Conservation (phyloP, 495 filamentous ascomycete genomes). For the Mycothermus thermophilus region DNA sequence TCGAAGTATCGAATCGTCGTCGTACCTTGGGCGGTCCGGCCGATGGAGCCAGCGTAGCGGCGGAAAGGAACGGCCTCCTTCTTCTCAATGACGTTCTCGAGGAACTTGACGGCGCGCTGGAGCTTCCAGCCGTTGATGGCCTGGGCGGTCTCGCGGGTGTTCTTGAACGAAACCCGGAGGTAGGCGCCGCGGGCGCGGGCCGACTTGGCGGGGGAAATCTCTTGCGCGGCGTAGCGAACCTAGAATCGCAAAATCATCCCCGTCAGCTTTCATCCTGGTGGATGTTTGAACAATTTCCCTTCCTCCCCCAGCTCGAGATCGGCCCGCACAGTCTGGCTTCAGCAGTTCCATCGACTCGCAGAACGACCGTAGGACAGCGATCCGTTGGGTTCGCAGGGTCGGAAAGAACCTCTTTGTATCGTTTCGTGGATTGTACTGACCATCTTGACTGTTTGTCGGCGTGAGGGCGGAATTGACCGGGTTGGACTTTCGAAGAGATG, state of each 20-base stretch:
- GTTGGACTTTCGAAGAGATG: conserved; percentile 17
- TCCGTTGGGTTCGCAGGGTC: too few relatives aligned
- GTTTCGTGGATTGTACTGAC: conserved; percentile 17
- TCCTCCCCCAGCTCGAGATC: too few relatives aligned
- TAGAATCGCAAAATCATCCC: conserved; percentile 28
- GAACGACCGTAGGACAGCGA: conserved; percentile 3
- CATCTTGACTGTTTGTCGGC: conserved; percentile 28
- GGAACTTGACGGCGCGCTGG: conserved; percentile 80
- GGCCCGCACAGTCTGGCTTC: too few relatives aligned
- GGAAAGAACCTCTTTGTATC: too few relatives aligned
- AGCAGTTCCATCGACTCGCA: conserved; percentile 5
- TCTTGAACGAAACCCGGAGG: conserved; percentile 98
- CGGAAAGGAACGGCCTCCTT: conserved; percentile 95
- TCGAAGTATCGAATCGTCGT: conserved; percentile 20
- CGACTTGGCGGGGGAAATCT: conserved; percentile 80
- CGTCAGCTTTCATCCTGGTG: conserved; percentile 21
- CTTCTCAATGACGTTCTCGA: conserved; percentile 92
- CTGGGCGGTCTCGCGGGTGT: conserved; percentile 98
- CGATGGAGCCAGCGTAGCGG: conserved; percentile 85
- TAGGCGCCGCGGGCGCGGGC: conserved; percentile 95
- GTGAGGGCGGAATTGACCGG: conserved; percentile 22
- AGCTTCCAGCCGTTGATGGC: conserved; percentile 99
- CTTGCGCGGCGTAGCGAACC: conserved; percentile 96
- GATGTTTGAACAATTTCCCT: neutral
- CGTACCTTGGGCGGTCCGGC: conserved; percentile 92